phyloP scores from a whole-genome alignment of 306 rosid genomes.

The Datisca glomerata region DNA sequence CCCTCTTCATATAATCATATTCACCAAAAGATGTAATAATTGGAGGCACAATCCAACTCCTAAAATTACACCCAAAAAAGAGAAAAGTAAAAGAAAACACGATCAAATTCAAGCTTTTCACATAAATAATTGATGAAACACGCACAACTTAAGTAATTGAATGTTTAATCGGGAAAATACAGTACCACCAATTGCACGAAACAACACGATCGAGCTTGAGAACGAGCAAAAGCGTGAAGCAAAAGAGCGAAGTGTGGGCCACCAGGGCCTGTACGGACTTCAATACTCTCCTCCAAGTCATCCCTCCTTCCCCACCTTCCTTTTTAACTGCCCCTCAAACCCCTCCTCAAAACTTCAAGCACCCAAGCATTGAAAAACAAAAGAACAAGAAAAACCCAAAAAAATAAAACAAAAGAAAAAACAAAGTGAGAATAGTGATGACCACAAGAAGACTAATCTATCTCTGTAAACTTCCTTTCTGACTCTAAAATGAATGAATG shows the following conservation, averaged over 20 bases:
- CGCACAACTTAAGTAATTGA: neutral
- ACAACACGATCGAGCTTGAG: conserved; percentile 76
- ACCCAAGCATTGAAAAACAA: neutral
- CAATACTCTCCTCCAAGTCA: conserved; percentile 94
- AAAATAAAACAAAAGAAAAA: neutral
- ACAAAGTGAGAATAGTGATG: neutral
- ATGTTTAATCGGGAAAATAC: neutral
- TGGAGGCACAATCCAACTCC: neutral
- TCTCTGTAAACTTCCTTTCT: neutral
- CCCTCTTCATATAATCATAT: too few relatives aligned
- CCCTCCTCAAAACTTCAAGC: neutral
- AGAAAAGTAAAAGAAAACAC: conserved; percentile 1
- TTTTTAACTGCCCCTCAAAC: neutral
- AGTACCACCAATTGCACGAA: conserved; percentile 84
- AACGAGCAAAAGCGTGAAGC: conserved; percentile 74
- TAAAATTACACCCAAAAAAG: too few relatives aligned
- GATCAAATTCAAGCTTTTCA: conserved; percentile 4
- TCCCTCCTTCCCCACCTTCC: conserved; percentile 12
- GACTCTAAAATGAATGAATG: neutral
- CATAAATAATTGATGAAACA: neutral
- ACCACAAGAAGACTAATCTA: neutral
- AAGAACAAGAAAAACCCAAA: neutral
- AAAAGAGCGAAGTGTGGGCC: conserved; percentile 72
- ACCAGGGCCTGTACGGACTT: conserved; percentile 69
- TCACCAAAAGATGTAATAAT: neutral